phyloP scores from a whole-genome alignment of 805 yeast species.

The Wickerhamiella musiphila region DNA sequence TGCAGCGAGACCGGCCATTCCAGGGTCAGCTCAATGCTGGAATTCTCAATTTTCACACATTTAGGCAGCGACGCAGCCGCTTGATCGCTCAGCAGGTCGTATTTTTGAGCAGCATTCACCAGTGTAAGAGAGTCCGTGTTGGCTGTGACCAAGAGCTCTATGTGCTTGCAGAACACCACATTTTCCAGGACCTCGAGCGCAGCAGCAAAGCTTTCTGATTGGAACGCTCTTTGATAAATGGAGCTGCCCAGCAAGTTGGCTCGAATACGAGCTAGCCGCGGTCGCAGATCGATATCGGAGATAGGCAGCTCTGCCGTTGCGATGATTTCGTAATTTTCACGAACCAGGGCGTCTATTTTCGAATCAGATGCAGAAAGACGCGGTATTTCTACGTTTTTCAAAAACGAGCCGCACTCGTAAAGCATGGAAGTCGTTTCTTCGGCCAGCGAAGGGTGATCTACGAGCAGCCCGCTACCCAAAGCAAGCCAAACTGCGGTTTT shows the following conservation, averaged over 20 bases:
- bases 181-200: too few species aligned
- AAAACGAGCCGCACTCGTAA: neutral
- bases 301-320: neutral
- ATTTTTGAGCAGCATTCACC: too few species aligned
- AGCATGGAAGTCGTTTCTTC: neutral
- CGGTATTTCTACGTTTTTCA: slow-evolving; percentile 6
- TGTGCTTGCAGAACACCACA: too few species aligned
- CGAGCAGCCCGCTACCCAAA: neutral
- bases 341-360: neutral
- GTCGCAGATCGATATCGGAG: neutral
- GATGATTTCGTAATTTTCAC: neutral
- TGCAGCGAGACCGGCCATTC: too few species aligned
- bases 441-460: neutral
- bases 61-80: too few species aligned
- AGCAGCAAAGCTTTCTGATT: neutral
- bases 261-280: neutral
- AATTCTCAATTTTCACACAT: too few species aligned
- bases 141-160: too few species aligned
- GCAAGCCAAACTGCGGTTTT: slow-evolving; percentile 1
- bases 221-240: neutral
- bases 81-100: too few species aligned
- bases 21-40: too few species aligned
- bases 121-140: too few species aligned
- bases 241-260: too few species aligned
- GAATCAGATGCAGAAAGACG: neutral